Evolutionary conservation across 2,329 filamentous ascomycete genomes (phyloP), one percentile per base, ranked within the genome.

Genomic region (Drechmeria coniospora): DNA sequence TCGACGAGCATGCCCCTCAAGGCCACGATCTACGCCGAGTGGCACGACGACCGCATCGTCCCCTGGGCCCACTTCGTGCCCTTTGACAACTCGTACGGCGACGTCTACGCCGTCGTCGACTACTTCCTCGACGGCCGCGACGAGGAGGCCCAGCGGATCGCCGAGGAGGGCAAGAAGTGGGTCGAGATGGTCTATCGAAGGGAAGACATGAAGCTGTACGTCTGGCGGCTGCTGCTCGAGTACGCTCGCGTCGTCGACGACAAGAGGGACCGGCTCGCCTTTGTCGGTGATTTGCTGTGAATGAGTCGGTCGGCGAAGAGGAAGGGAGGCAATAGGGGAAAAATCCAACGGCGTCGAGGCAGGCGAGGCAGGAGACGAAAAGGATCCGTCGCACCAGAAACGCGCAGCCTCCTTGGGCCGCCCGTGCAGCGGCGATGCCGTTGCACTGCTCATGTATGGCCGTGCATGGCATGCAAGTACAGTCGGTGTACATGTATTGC

Each of bases 21-120:
- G 44, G 59, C 63, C 3, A 74, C 71, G 1, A 57, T 75, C 14
- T 77, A 71, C 40, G 53, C 60, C 17, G 72, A 77, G 41, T 77
- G 72, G 72, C 71, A 76, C 38, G 70, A 75, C 39, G 57, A 59
- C 6, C 54, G 71, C 4, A 49, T 77, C 1, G 51, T 71, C 9
- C 60, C 68, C 0, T 78, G 71, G 72, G 54, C 58, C 29, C 72
- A 77, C 43, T 77, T 73, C 38, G 61, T 70, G 0, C 72, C 72
- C 4, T 57, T 76, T 47, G 65, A 74, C 38, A 68, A 68, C 36
- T 57, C 58, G 1, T 73, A 65, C 34, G 50, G 62, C 29, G 72
- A 75, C 21, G 37, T 74, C 6, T 74, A 70, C 31, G 63, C 56
- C 11, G 55, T 71, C 11, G 45, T 72, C 43, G 60, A 64, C 11